A percentile compares a stretch with the other conserved stretches of the same genome.
Conservation (phyloP, 805 yeast species). For the Ogataea sp. region DNA sequence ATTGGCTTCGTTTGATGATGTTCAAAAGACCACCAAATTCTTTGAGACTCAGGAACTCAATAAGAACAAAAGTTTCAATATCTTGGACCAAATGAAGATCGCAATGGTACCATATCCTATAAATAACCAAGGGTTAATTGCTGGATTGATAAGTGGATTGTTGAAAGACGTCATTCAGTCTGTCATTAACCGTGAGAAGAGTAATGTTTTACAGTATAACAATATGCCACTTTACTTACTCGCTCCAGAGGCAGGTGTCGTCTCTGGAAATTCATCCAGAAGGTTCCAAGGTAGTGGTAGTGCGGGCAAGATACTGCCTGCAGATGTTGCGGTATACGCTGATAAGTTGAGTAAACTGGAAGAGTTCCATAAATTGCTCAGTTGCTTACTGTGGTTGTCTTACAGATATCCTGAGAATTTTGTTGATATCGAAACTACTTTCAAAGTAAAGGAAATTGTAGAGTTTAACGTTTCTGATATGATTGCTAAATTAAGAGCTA, state of each 20-base stretch:
- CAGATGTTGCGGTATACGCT: too few relatives aligned
- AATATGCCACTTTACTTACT: constrained; percentile 24
- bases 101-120: constrained; percentile 29
- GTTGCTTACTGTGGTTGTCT: constrained; percentile 75
- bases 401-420: constrained; percentile 81
- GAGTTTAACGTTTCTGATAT: constrained; percentile 54
- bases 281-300: not conserved
- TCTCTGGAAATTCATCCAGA: not conserved
- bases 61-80: constrained; percentile 13
- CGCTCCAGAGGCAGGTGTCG: constrained; percentile 8
- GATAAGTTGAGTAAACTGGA: constrained; percentile 37
- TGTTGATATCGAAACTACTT: constrained; percentile 68
- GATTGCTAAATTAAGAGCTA: constrained; percentile 24
- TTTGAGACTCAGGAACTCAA: constrained; percentile 15
- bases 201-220: too few relatives aligned
- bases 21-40: constrained; percentile 16
- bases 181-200: too few relatives aligned
- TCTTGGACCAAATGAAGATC: constrained; percentile 24
- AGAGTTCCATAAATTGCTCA: constrained; percentile 55
- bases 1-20: constrained; percentile 20
- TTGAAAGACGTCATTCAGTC: too few relatives aligned
- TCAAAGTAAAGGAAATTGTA: constrained; percentile 57
- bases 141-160: constrained; percentile 25
- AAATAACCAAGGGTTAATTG: not conserved
- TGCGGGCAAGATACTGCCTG: too few relatives aligned